Evolutionary conservation across 176 grass and related monocot species (phyloP), one percentile per base, ranked within the genome.

Genomic region (Eragrostis nindensis): DNA sequence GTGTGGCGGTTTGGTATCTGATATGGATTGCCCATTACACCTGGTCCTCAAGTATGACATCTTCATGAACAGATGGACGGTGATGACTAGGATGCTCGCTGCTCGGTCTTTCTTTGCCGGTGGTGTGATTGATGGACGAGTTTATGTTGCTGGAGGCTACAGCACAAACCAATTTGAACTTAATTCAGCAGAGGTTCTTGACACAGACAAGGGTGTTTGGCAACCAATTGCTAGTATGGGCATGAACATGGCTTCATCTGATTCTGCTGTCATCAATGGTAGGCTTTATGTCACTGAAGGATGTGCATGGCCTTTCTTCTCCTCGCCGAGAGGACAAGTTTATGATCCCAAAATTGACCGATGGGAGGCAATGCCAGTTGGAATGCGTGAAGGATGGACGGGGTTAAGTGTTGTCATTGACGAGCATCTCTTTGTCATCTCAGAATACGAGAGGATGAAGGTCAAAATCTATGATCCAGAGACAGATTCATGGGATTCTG

Each of bases 361-460:
- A 16, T 99, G 93, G 96, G 92, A 91, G 41, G 52, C 73, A 2
- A 95, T 99, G 96, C 74, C 92, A 21, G 61, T 79, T 9, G 96
- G 96, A 21, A 99, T 99, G 96, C 87, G 92, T 1, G 93, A 95
- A 88, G 96, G 96, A 3, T 99, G 96, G 96, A 99, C 88, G 0
- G 96, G 96, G 22, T 75, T 82, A 5, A 86, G 92, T 5, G 88
- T 87, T 0, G 90, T 93, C 52, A 76, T 93, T 22, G 82, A 89
- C 7, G 76, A 69, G 0, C 82, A 67, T 7, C 41, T 99, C 22
- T 95, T 99, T 53, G 96, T 95, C 17, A 89, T 99, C 25, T 99
- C 90, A 0, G 96, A 99, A 30, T 91, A 91, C 15, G 92, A 95
- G 81, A 80, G 90, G 80, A 99, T 95, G 96, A 84, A 86, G 75